Evolutionary conservation across 805 yeast species (phyloP), one percentile per base, ranked within the genome.

Genomic region (Debaryomyces maramus): DNA sequence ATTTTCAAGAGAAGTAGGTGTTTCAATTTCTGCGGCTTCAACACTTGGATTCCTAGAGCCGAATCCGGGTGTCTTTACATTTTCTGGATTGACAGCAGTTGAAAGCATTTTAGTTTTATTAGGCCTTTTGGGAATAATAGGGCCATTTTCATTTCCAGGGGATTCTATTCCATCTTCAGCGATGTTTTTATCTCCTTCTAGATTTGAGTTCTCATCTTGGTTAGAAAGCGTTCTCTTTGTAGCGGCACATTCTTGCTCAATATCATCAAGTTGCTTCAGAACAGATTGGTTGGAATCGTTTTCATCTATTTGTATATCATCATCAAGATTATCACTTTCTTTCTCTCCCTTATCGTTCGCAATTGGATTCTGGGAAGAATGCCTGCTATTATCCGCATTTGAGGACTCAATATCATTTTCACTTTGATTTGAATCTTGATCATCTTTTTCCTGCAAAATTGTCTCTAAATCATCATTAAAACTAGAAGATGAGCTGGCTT

Each of bases 391-490:
- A n/a, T n/a, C n/a, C n/a, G n/a, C n/a, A n/a, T n/a, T n/a, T n/a
- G n/a, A n/a, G n/a, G n/a, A n/a, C n/a, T n/a, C n/a, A n/a, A n/a
- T n/a, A n/a, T n/a, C n/a, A n/a, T n/a, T n/a, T n/a, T n/a, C n/a
- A n/a, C n/a, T n/a, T n/a, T n/a, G n/a, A 13, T 13, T 20, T 24
- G 13, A 32, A 5, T 14, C 27, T 18, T 19, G 6, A 20, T 49
- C 51, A 14, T 53, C 61, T 35, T 43, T 48, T 6, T 60, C 65
- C 29, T 60, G 59, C 36, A 45, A 45, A 7, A 58, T 54, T 3
- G 68, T 61, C 38, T 60, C 66, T 20, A 54, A 50, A 30, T 61
- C 68, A 41, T 61, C 68, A 40, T 58, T 44, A 38, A 62, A 62
- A 26, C 57, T 56, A 1, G 60, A 56, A 3, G 44, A 36, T 8